Conservation (phyloP, 2,329 filamentous ascomycete genomes). For the Cylindrodendrum hubeiense region DNA sequence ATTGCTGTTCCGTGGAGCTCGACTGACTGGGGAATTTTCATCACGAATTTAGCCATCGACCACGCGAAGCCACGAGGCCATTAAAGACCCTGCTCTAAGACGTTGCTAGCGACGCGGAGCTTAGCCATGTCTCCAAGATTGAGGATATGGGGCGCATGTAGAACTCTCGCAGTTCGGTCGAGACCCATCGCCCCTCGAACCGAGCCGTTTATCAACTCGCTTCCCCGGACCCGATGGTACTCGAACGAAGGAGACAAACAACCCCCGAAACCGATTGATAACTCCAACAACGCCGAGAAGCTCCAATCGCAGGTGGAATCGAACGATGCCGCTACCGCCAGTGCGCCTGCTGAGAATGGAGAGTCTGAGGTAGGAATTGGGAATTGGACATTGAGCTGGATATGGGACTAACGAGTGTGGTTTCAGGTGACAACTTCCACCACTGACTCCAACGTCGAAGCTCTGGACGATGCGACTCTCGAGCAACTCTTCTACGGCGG, state of each 20-base stretch:
- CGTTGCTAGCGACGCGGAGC: conserved; percentile 45
- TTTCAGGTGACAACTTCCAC: conserved; percentile 29
- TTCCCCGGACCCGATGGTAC: conserved; percentile 44
- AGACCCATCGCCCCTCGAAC: conserved; percentile 42
- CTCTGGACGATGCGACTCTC: conserved; percentile 52
- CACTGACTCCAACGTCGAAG: conserved; percentile 33
- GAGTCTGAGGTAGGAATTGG: conserved; percentile 41
- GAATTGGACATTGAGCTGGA: conserved; percentile 13
- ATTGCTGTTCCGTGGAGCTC: conserved; percentile 35
- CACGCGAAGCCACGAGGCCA: conserved; percentile 40
- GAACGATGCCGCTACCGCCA: conserved; percentile 6
- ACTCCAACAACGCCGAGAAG: conserved; percentile 26
- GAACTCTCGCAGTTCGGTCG: conserved; percentile 48
- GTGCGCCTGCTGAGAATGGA: conserved; percentile 17
- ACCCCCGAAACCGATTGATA: conserved; percentile 39
- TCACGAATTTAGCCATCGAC: conserved; percentile 38
- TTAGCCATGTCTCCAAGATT: conserved; percentile 51
- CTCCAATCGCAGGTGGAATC: conserved; percentile 18
- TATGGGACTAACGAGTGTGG: conserved; percentile 31
- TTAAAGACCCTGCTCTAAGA: conserved; percentile 39
- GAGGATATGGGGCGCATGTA: conserved; percentile 51
- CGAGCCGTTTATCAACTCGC: conserved; percentile 37
- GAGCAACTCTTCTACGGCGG: conserved; percentile 54
- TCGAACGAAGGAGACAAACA: conserved; percentile 49
- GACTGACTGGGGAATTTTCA: conserved; percentile 43